Percentiles rank a stretch among this genome's conserved stretches.
Conservation (phyloP, 73 alveolate species). For the Tetrahymena elliotti region DNA sequence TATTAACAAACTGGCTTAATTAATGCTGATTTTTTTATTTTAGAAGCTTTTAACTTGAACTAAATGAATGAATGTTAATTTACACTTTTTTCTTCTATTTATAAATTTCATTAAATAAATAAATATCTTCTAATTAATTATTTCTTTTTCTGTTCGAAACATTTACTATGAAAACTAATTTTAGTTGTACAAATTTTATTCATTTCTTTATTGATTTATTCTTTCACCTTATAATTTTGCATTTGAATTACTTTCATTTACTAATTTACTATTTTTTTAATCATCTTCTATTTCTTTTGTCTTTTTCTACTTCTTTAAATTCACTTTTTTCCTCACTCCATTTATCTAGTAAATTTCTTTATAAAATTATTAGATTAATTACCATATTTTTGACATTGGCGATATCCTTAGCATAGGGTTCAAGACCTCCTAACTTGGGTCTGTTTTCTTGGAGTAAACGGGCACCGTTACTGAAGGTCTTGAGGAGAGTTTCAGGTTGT, state of each 20-base stretch:
- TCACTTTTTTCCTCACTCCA: not conserved
- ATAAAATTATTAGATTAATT: not conserved
- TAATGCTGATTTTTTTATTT: too few species aligned
- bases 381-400: not conserved
- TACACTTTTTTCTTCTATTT: too few species aligned
- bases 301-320: too few species aligned
- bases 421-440: constrained; percentile 73
- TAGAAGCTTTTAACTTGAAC: too few species aligned
- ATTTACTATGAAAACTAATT: too few species aligned
- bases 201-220: not conserved
- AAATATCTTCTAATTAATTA: too few species aligned
- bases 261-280: not conserved
- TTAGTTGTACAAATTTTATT: too few species aligned
- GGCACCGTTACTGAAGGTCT: constrained; percentile 70
- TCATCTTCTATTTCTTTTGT: not conserved
- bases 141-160: not conserved
- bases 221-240: not conserved
- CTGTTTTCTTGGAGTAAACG: constrained; percentile 51
- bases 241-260: not conserved
- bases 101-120: too few species aligned
- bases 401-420: not conserved
- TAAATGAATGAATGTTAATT: too few species aligned
- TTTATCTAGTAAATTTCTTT: not conserved
- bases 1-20: too few species aligned
- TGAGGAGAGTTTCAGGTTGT: constrained; percentile 62